Conservation (phyloP, 2,329 filamentous ascomycete genomes). For the Tolypocladium inflatum region DNA sequence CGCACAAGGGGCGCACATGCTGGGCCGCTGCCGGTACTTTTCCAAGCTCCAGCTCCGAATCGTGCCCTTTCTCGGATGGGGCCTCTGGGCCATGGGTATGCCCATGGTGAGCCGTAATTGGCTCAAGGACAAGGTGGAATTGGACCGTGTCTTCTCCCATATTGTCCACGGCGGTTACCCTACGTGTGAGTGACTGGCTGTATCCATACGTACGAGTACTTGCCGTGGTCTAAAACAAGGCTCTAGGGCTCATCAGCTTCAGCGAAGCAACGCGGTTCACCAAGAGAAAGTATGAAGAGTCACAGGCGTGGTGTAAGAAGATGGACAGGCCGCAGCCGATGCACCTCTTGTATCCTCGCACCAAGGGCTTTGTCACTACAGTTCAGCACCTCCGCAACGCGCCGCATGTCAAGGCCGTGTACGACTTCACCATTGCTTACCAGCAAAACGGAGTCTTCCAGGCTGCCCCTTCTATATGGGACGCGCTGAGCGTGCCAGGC, state of each 20-base stretch:
- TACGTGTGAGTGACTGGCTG: conserved; percentile 37
- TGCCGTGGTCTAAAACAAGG: not conserved
- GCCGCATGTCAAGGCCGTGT: conserved; percentile 42
- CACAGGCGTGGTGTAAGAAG: conserved; percentile 41
- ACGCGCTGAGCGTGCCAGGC: conserved; percentile 32
- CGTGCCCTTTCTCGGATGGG: conserved; percentile 55
- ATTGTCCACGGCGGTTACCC: conserved; percentile 43
- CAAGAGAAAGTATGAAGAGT: conserved; percentile 38
- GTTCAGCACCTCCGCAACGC: conserved; percentile 44
- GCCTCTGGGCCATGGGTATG: conserved; percentile 56
- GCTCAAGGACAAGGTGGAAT: conserved; percentile 44
- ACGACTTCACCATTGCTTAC: conserved; percentile 47
- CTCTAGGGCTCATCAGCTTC: conserved; percentile 52
- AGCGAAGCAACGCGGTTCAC: conserved; percentile 55
- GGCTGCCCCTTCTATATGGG: conserved; percentile 41
- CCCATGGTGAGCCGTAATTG: conserved; percentile 52
- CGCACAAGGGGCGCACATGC: conserved; percentile 44
- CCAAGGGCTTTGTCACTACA: conserved; percentile 50
- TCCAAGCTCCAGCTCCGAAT: conserved; percentile 49
- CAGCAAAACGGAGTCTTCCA: conserved; percentile 32
- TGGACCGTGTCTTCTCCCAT: conserved; percentile 46
- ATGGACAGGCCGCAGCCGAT: conserved; percentile 40
- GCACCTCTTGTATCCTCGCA: conserved; percentile 51
- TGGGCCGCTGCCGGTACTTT: conserved; percentile 53
- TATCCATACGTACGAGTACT: not conserved